These are phyloP conservation scores for Xerocomellus intermedius DNA, from an alignment of 768 basidiomycete genomes.

Conservation along the genomic window DNA sequence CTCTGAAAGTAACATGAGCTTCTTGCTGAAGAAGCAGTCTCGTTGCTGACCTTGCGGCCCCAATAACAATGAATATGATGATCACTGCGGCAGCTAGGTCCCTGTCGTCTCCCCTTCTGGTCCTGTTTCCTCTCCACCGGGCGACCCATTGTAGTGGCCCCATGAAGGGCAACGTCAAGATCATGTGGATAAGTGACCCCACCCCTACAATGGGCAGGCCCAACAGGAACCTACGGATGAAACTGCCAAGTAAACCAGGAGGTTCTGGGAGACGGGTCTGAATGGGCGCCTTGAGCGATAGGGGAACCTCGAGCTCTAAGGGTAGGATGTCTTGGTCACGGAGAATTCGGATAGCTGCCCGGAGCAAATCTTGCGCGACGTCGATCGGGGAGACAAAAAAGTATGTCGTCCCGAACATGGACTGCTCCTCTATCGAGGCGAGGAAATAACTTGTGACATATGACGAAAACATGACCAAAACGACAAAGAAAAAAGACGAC, in stretches of 20 bases:
- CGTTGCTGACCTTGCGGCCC: conserved; percentile 54
- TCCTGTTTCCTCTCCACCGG: conserved; percentile 56
- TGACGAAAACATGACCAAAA: conserved; percentile 66
- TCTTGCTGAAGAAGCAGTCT: background rate
- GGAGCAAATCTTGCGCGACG: conserved; percentile 58
- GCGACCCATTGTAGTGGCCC: conserved; percentile 71
- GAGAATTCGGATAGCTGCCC: conserved; percentile 60
- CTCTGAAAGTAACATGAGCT: conserved; percentile 41
- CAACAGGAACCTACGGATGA: conserved; percentile 69
- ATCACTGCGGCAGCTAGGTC: conserved; percentile 70
- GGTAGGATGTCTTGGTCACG: conserved; percentile 51
- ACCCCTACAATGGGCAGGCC: conserved; percentile 79
- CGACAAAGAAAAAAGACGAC: conserved; percentile 60
- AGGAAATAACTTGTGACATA: conserved; percentile 69
- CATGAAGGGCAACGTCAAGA: conserved; percentile 61
- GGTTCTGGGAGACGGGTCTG: conserved; percentile 29
- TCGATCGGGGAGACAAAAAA: conserved; percentile 54
- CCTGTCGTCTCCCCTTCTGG: conserved; percentile 51
- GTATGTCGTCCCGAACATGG: conserved; percentile 35
- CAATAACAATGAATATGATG: conserved; percentile 56
- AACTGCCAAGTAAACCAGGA: conserved; percentile 49
- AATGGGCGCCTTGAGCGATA: conserved; percentile 17
- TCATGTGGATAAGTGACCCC: conserved; percentile 70
- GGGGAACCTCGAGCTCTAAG: conserved; percentile 21
- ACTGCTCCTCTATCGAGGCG: conserved; percentile 55